phyloP scores from a whole-genome alignment of 2,329 filamentous ascomycete genomes.

The Sordariomycetes sp. region DNA sequence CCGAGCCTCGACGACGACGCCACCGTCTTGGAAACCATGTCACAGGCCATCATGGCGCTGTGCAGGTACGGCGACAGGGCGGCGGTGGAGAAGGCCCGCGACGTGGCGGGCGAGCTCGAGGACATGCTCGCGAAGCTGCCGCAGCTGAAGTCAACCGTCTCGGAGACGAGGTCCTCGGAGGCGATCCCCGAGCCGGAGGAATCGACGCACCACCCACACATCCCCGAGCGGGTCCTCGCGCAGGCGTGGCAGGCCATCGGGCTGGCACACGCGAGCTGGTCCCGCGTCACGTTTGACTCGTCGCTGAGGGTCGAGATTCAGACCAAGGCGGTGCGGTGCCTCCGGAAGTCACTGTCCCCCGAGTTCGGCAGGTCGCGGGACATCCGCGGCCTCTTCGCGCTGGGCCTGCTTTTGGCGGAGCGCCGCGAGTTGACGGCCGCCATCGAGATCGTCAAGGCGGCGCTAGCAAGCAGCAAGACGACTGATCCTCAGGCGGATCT shows the following conservation, averaged over 20 bases:
- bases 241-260: conserved; percentile 76
- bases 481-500: conserved; percentile 27
- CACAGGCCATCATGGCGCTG: conserved; percentile 66
- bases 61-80: conserved; percentile 67
- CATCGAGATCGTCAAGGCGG: conserved; percentile 69
- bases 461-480: conserved; percentile 48
- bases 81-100: conserved; percentile 67
- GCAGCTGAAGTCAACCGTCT: conserved; percentile 11
- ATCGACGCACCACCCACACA: conserved; percentile 19
- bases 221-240: conserved; percentile 50
- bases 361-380: conserved; percentile 54
- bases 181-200: conserved; percentile 15
- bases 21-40: conserved; percentile 62
- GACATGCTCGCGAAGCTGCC: conserved; percentile 56
- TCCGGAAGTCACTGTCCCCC: conserved; percentile 59
- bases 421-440: conserved; percentile 68
- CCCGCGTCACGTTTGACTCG: conserved; percentile 65
- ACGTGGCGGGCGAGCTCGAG: conserved; percentile 58
- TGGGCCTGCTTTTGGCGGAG: conserved; percentile 80
- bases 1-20: conserved; percentile 66
- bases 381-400: conserved; percentile 64
- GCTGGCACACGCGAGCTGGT: conserved; percentile 77
- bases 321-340: conserved; percentile 59
- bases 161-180: conserved; percentile 3
- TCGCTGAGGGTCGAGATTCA: conserved; percentile 60